A percentile compares a stretch with the other conserved stretches of the same genome.
Evolutionary conservation across 192 early-diverging fungal genomes (phyloP).

Genomic region (Funneliformis mosseae): DNA sequence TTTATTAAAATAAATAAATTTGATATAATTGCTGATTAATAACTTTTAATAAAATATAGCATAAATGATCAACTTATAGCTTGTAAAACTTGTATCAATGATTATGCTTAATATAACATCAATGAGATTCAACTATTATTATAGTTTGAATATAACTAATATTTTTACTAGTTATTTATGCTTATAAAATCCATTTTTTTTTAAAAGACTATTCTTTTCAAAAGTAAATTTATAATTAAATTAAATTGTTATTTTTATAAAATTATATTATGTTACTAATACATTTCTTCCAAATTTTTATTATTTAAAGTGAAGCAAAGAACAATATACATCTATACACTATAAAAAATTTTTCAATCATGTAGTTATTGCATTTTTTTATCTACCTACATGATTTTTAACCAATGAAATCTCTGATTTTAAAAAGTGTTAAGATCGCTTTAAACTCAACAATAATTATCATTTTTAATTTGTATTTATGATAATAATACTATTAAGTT

Average conservation of each 20-base stretch:
- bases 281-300: constrained; percentile 9
- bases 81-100: constrained; percentile 10
- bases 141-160: constrained; percentile 4
- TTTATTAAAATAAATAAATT: not conserved
- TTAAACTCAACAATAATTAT: too few species aligned
- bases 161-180: not conserved
- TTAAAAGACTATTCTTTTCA: not conserved
- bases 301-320: too few species aligned
- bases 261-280: constrained; percentile 2
- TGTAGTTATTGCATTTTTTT: too few species aligned
- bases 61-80: not conserved
- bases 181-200: not conserved
- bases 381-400: too few species aligned
- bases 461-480: not conserved
- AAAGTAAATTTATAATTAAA: not conserved
- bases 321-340: too few species aligned
- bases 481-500: not conserved
- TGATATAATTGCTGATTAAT: not conserved
- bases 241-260: not conserved
- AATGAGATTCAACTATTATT: not conserved
- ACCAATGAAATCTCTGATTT: too few species aligned
- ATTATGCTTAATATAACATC: not conserved
- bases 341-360: too few species aligned
- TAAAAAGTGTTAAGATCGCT: too few species aligned
- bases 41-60: constrained; percentile 6